Conservation (phyloP, 1,139 yeast genomes). For the Kluyveromyces sp. region DNA sequence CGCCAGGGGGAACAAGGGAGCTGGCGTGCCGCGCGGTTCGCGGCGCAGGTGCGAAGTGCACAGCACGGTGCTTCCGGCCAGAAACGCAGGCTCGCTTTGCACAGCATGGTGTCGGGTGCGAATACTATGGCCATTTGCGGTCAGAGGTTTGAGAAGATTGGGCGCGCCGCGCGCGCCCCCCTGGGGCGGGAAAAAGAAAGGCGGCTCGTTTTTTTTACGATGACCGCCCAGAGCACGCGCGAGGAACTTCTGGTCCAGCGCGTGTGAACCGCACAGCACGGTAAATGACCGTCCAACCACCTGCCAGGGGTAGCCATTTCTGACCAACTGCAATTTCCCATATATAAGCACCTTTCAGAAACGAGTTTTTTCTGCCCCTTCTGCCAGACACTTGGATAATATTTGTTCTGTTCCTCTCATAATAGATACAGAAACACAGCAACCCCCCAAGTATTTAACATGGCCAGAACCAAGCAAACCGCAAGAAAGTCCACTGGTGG, state of each 20-base stretch:
- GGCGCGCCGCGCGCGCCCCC: too few relatives aligned
- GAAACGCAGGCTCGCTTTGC: neutral
- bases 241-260: too few relatives aligned
- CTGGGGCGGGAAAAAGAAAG: too few relatives aligned
- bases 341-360: too few relatives aligned
- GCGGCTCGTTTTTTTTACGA: neutral
- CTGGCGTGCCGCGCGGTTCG: neutral
- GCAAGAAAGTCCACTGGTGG: constrained; percentile 99
- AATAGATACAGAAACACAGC: too few relatives aligned
- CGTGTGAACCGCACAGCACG: too few relatives aligned
- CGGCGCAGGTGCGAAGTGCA: constrained; percentile 1
- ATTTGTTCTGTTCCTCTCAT: too few relatives aligned
- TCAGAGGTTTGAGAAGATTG: neutral
- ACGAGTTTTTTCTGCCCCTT: too few relatives aligned
- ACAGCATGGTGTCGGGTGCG: neutral
- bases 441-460: constrained; percentile 26
- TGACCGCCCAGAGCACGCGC: neutral
- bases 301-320: too few relatives aligned
- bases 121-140: neutral
- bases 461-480: constrained; percentile 99
- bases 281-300: too few relatives aligned
- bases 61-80: neutral
- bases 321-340: too few relatives aligned
- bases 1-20: neutral
- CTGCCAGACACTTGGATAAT: too few relatives aligned